These are phyloP conservation scores for Myrica gale DNA, from an alignment of 306 rosid species.

Conservation along the genomic window DNA sequence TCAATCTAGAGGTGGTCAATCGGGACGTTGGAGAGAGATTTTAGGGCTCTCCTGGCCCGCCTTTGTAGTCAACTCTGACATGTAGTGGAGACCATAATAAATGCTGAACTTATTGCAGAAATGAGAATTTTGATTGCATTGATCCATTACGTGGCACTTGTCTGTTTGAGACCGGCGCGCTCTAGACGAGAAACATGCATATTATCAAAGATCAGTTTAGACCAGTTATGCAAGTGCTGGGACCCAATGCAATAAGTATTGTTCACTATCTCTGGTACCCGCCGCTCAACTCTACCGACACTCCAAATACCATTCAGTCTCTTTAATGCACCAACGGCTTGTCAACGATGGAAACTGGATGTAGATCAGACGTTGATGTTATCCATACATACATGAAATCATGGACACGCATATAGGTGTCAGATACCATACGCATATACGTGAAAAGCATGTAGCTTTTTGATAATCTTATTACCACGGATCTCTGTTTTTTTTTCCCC, in stretches of 20 bases:
- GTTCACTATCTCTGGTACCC: not conserved
- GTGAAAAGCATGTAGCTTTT: too few species aligned
- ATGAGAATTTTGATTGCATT: not conserved
- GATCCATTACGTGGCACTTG: not conserved
- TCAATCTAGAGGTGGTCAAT: too few species aligned
- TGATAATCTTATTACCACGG: too few species aligned
- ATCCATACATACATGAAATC: too few species aligned
- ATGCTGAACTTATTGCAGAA: not conserved
- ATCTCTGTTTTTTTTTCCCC: too few species aligned
- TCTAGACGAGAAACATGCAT: not conserved
- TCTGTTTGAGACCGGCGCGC: not conserved
- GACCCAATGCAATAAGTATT: not conserved
- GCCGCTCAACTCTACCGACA: conserved; percentile 22
- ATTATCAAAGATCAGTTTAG: not conserved
- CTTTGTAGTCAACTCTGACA: not conserved
- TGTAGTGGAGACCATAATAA: not conserved
- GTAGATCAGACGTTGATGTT: too few species aligned
- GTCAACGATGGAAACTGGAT: too few species aligned
- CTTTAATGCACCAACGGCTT: too few species aligned
- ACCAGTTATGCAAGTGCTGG: not conserved
- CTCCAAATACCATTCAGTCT: not conserved
- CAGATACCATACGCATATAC: too few species aligned
- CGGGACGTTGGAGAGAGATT: too few species aligned
- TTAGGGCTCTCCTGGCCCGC: too few species aligned
- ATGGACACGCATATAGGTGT: too few species aligned